Base-by-base conservation (phyloP, 805 yeast species). In the Saccharomycopsis sp. region DNA sequence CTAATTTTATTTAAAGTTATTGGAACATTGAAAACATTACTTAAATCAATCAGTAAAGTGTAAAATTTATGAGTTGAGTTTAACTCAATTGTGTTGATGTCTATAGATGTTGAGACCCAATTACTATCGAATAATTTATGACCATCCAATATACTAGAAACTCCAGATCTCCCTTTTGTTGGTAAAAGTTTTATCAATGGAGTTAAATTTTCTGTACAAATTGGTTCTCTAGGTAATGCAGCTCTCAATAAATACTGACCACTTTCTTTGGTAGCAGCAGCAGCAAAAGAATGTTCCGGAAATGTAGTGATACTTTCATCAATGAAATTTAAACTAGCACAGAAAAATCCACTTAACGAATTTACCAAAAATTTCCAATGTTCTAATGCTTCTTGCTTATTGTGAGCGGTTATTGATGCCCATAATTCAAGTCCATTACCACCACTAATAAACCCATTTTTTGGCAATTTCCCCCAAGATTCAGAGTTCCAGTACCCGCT, bases 401-500 rank as follows among this genome's bases (percentile, higher is more conserved):
- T 54, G 1, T 59, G 63, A 0, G 90, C 89, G 55, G 81, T 90
- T 22, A 93, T 72, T 32, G 78, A 70, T 0, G 97, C 89, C 88
- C 95, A 88, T 7, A 93, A 56, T 61, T 93, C 98, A 13, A 90
- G 95, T 38, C 98, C 98, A 2, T 90, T 83, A 2, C 97, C 97
- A 24, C 98, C 98, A 42, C 88, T 72, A 45, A 64, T 65, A 9
- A 61, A 57, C 1, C 98, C 98, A 52, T 77, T 65, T 38, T 66
- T 63, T 0, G 97, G 96, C 33, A 86, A 68, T 38, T 69, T 65
- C 0, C 97, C 97, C 94, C 96, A 93, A 5, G 71, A 66, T 48
- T 82, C 85, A 1, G 89, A 67, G 57, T 93, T 96, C 90, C 96
- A 93, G 79, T 88, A 84, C 0, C 98, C 98, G 61, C 86, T 95